Base-by-base conservation (phyloP, 1,284 basidiomycete species). In the Porodaedalea pini region DNA sequence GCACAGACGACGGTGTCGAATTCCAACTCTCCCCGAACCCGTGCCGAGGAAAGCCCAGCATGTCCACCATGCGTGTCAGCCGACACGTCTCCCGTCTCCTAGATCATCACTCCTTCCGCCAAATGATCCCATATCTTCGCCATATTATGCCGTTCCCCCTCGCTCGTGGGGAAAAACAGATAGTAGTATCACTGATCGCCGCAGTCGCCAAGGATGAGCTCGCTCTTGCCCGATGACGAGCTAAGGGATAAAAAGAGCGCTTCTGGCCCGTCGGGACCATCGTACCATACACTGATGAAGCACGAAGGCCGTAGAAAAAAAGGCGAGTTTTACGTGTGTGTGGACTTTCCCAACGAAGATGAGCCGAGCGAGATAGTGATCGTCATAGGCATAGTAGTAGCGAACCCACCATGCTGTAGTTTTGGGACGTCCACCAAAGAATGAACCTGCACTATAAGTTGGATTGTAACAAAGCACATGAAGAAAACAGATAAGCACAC, bases 321-420 rank as follows among this genome's bases (percentile, higher is more conserved):
- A 47, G 82, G 68, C 1, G 77, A 65, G 61, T 81, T 82, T 47
- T 61, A 80, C 75, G 27, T 82, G 61, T 0, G 75, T 75, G 62
- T 81, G 77, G 65, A 82, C 80, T 64, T 80, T 80, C 3, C 80
- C 80, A 15, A 81, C 77, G 62, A 82, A 82, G 27, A 73, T 61
- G 31, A 70, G 72, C 17, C 66, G 68, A 1, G 66, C 62, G 39
- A 77, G 70, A 65, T 79, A 82, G 56, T 73, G 59, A 66, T 80
- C 70, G 64, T 81, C 80, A 58, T 78, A 78, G 0, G 71, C 68
- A 63, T 80, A 82, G 64, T 73, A 82, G 1, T 69, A 66, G 4
- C 65, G 56, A 2, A 70, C 65, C 67, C 70, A 81, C 78, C 78
- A 79, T 7, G 66, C 58, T 10, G 81, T 65, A 0, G 75, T 69